Conservation (phyloP, 805 yeast genomes). For the Monosporozyma servazzii region DNA sequence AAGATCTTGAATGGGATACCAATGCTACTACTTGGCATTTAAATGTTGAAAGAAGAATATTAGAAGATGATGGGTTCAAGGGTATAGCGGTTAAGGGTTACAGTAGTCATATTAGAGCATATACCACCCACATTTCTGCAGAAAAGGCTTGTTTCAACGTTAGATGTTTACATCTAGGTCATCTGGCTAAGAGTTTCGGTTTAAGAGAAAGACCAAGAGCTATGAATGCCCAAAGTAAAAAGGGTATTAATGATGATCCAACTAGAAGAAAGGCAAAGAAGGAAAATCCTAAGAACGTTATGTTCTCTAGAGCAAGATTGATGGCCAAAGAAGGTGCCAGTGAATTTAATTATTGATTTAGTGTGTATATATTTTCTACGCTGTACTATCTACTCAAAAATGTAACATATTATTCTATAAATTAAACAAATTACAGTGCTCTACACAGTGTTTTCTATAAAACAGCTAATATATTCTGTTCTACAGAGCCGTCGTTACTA, state of each 20-base stretch:
- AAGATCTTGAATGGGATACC: slow-evolving; percentile 63
- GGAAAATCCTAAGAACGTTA: slow-evolving; percentile 61
- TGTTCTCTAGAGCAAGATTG: slow-evolving; percentile 67
- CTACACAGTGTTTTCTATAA: slow-evolving; percentile 7
- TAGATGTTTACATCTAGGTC: slow-evolving; percentile 82
- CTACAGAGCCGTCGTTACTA: slow-evolving; percentile 18
- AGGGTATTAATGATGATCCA: slow-evolving; percentile 23
- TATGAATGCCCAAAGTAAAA: slow-evolving; percentile 39
- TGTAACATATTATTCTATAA: background rate
- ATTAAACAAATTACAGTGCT: background rate
- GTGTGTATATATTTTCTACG: background rate
- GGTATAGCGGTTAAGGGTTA: slow-evolving; percentile 72
- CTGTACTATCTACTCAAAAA: background rate
- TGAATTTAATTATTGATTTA: slow-evolving; percentile 54
- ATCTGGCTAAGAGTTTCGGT: slow-evolving; percentile 90
- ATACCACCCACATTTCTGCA: slow-evolving; percentile 80
- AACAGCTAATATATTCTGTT: slow-evolving; percentile 24
- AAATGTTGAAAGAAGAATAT: slow-evolving; percentile 77
- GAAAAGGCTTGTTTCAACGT: slow-evolving; percentile 80
- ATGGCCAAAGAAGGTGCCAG: slow-evolving; percentile 53
- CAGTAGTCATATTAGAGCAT: slow-evolving; percentile 85
- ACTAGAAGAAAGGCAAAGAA: slow-evolving; percentile 37
- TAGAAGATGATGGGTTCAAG: slow-evolving; percentile 54
- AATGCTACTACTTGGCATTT: slow-evolving; percentile 96
- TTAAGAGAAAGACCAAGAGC: slow-evolving; percentile 89